Base-by-base conservation (phyloP, 2,329 filamentous ascomycete genomes). In the Graphilbum sp. region DNA sequence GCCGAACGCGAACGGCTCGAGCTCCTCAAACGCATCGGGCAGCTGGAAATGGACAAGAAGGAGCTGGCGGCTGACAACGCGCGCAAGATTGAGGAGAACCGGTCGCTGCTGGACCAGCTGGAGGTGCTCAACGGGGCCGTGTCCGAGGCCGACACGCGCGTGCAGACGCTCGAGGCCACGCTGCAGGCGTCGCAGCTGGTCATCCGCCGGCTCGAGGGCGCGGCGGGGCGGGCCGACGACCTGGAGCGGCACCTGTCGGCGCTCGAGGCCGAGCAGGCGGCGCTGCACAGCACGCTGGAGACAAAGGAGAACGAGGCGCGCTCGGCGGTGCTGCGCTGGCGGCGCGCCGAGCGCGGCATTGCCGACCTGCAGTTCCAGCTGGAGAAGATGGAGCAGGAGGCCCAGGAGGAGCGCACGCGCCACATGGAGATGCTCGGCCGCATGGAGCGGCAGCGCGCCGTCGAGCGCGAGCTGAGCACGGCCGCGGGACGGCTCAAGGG, bases 361-460 rank as follows among this genome's bases (percentile, higher is more conserved):
- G 66, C 68, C 38, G 73, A 83, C 45, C 67, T 98, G 43, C 81
- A 94, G 52, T 79, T 86, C 43, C 85, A 96, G 57, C 66, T 96
- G 16, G 87, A 94, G 52, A 71, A 72, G 45, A 90, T 98, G 52
- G 88, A 96, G 53, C 71, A 71, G 43, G 88, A 96, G 52, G 74
- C 84, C 1, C 71, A 66, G 32, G 75, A 85, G 49, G 88, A 96
- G 54, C 73, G 75, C 19, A 75, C 90, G 47, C 75, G 81, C 12
- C 87, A 95, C 58, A 66, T 72, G 23, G 84, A 95, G 51, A 71
- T 93, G 30, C 63, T 95, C 38, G 69, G 69, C 33, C 78, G 86
- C 36, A 82, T 96, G 70, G 85, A 95, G 52, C 73, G 81, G 41
- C 76, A 88, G 50, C 75, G 85, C 40, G 72, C 72, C 23, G 79